Base-by-base conservation (phyloP, 2,329 filamentous ascomycete species). In the Myriangium duriaei region DNA sequence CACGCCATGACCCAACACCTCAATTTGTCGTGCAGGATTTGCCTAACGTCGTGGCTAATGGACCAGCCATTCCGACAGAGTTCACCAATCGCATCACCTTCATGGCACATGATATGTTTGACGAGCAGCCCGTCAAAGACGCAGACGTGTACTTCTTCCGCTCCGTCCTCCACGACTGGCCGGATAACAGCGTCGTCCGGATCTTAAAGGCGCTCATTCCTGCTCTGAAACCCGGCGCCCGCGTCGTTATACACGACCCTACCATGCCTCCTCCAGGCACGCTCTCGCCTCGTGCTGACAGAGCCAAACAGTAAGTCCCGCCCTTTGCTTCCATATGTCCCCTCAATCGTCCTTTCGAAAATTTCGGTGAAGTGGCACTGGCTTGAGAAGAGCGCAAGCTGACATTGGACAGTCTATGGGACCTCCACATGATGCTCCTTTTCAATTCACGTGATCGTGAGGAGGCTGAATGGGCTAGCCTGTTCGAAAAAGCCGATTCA, bases 11-110 rank as follows among this genome's bases (percentile, higher is more conserved):
- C 2, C 37, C 37, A 10, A 10, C 62, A 17, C 55, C 68, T 21
- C 54, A 44, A 16, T 56, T 67, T 40, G 53, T 56, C 5, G 61
- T 71, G 1, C 62, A 71, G 44, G 67, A 71, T 44, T 54, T 68
- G n/a, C 48, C 48, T 5, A 35, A 36, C 17, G 39, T n/a, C 37
- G 16, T 32, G 36, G 36, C 13, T 31, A 21, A 33, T 15, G 21
- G 47, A 34, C 30, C 35, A 42, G 9, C 41, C 37, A 18, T 46
- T 4, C 41, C 44, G 4, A 24, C 32, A 11, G 30, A 33, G 10
- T 29, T 39, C 29, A 16, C 15, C 3, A 19, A 32, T 30, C 44
- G 47, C 14, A 40, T 50, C 11, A n/a, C 35, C 9, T 49, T 47
- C 40, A 34, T 41, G 37, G 31, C 35, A 6, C 41, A 47, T 30